Conservation (phyloP, 2,329 filamentous ascomycete genomes). For the Fusarium nelsonii region DNA sequence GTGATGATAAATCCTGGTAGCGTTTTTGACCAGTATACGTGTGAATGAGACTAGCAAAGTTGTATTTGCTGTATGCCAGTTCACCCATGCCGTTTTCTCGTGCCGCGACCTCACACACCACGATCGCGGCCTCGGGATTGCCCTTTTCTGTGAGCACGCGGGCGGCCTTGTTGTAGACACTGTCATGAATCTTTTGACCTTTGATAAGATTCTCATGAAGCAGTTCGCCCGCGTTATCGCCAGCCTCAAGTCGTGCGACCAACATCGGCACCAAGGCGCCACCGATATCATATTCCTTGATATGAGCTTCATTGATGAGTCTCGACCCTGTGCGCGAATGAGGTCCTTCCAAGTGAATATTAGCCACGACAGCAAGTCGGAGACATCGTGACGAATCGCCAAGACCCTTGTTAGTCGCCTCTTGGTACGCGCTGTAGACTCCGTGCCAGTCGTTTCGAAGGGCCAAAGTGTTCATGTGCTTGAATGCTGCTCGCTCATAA, state of each 20-base stretch:
- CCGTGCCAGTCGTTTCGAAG: conserved; percentile 48
- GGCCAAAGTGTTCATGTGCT: conserved; percentile 57
- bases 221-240: conserved; percentile 46
- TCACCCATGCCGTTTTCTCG: conserved; percentile 54
- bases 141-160: conserved; percentile 49
- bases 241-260: conserved; percentile 53
- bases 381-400: conserved; percentile 57
- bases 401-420: conserved; percentile 47
- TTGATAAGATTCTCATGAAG: conserved; percentile 48
- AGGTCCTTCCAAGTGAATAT: conserved; percentile 51
- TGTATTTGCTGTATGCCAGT: conserved; percentile 54
- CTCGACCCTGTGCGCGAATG: conserved; percentile 51
- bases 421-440: conserved; percentile 56
- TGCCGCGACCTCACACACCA: conserved; percentile 54
- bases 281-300: conserved; percentile 58
- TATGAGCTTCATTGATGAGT: conserved; percentile 57
- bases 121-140: conserved; percentile 48
- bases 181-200: conserved; percentile 52
- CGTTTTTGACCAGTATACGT: conserved; percentile 50
- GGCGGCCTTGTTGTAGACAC: conserved; percentile 54
- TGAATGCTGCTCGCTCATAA: conserved; percentile 43
- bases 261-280: conserved; percentile 57
- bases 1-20: conserved; percentile 49
- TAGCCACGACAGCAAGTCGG: conserved; percentile 61
- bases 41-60: conserved; percentile 55